Evolutionary conservation across 176 grass and related monocot genomes (phyloP).

Genomic region (Carex kokanica): DNA sequence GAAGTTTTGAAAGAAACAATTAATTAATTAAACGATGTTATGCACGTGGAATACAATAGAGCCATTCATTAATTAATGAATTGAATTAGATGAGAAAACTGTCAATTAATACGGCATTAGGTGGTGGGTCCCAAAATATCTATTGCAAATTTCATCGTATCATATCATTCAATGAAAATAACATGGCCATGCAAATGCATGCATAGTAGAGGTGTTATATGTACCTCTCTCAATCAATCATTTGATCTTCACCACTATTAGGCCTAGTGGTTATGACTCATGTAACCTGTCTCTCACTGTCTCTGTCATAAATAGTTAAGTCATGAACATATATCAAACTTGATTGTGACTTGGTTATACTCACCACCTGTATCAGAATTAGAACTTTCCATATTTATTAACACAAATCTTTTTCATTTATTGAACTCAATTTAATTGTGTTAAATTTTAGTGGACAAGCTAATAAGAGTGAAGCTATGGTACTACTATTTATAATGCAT

Average conservation of each 20-base stretch:
- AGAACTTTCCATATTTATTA: neutral
- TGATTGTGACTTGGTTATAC: conserved; percentile 21
- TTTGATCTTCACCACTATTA: conserved; percentile 37
- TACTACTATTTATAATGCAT: too few species aligned
- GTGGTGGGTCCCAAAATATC: conserved; percentile 42
- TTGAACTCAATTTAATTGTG: neutral
- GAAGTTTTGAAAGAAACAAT: neutral
- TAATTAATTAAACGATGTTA: neutral
- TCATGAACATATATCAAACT: conserved; percentile 37
- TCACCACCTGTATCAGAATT: neutral
- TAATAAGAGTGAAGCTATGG: neutral
- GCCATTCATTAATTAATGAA: conserved; percentile 29
- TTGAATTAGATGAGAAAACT: conserved; percentile 17
- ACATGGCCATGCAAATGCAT: conserved; percentile 11
- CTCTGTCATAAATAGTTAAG: conserved; percentile 43
- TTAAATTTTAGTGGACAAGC: neutral
- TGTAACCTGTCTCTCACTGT: conserved; percentile 31
- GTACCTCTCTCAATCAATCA: conserved; percentile 35
- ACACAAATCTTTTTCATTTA: neutral
- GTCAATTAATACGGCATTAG: conserved; percentile 32
- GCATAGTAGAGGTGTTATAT: neutral
- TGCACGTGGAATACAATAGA: conserved; percentile 25
- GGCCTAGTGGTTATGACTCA: conserved; percentile 62
- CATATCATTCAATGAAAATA: conserved; percentile 35
- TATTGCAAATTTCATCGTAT: conserved; percentile 57